Evolutionary conservation across 495 filamentous ascomycete species (phyloP), one percentile per base, ranked within the genome.

Genomic region (Pseudomonodictys pantanalensis): DNA sequence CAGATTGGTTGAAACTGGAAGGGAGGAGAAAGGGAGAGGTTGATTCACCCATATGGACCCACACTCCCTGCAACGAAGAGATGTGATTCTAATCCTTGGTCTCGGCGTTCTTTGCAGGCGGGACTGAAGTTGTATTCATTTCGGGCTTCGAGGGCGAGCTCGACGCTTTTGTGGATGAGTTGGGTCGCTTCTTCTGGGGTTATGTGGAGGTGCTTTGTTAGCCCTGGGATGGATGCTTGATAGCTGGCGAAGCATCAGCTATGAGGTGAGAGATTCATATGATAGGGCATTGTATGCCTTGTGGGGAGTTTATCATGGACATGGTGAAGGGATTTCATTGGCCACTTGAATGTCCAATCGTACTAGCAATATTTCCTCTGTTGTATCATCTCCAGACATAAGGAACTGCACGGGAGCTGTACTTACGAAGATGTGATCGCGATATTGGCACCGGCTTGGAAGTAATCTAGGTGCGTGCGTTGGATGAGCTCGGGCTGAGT

Each of bases 11-110:
- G n/a, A n/a, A n/a, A n/a, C n/a, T n/a, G n/a, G n/a, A n/a, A n/a
- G n/a, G n/a, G n/a, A n/a, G n/a, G n/a, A n/a, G n/a, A n/a, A n/a
- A n/a, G n/a, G n/a, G n/a, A n/a, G n/a, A n/a, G n/a, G n/a, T n/a
- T n/a, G n/a, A n/a, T n/a, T n/a, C n/a, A n/a, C n/a, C 71, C 72
- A 42, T 72, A 73, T 0, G 72, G 72, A 0, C 72, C 72, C 8
- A 73, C 59, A 45, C 52, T 61, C 2, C 71, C 72, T 2, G 72
- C 72, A 2, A 74, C 50, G 0, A 72, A 52, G 0, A 74, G 49
- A 26, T 41, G 52, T 2, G 30, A 44, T 20, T 9, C 10, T 44
- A 12, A 12, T 41, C 4, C 3, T 59, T 35, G 2, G 12, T 30
- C 15, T 43, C 11, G 2, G 33, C 2, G 2, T 51, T 8, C 17